These are phyloP conservation scores for Beauveria sp. DNA, from an alignment of 2,329 filamentous ascomycete species.

Conservation along the genomic window DNA sequence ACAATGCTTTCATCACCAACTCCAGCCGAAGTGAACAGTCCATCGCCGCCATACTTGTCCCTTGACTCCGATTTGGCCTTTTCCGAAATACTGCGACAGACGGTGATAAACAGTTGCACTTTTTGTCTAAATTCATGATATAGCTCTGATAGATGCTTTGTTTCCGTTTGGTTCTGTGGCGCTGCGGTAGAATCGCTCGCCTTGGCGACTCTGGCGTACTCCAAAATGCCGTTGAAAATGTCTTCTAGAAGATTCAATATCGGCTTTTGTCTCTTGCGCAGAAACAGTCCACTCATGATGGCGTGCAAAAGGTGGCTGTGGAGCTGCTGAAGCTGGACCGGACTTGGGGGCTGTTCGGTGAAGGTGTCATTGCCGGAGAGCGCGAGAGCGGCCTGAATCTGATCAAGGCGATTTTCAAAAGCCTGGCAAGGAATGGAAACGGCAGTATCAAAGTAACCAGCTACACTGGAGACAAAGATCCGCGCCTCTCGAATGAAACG, in stretches of 20 bases:
- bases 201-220: conserved; percentile 52
- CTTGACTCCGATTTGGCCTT: conserved; percentile 39
- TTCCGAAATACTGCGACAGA: conserved; percentile 60
- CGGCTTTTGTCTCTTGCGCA: conserved; percentile 67
- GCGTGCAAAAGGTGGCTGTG: conserved; percentile 69
- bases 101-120: conserved; percentile 64
- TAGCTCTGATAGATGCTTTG: conserved; percentile 32
- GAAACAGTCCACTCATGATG: conserved; percentile 65
- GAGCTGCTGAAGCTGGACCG: conserved; percentile 58
- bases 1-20: conserved; percentile 50
- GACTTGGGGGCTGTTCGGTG: conserved; percentile 34
- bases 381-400: conserved; percentile 15
- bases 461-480: conserved; percentile 67
- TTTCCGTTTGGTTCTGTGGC: conserved; percentile 16
- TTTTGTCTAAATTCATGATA: conserved; percentile 65
- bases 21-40: conserved; percentile 24
- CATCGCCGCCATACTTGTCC: conserved; percentile 21
- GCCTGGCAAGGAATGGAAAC: conserved; percentile 65
- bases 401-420: conserved; percentile 57
- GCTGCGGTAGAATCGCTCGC: conserved; percentile 26
- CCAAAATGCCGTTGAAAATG: conserved; percentile 65
- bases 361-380: neutral
- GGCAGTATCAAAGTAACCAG: conserved; percentile 71
- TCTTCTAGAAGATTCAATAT: conserved; percentile 67
- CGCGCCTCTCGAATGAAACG: conserved; percentile 70